Conservation (phyloP, 2,329 filamentous ascomycete species). For the Verticillium albo-atrum region DNA sequence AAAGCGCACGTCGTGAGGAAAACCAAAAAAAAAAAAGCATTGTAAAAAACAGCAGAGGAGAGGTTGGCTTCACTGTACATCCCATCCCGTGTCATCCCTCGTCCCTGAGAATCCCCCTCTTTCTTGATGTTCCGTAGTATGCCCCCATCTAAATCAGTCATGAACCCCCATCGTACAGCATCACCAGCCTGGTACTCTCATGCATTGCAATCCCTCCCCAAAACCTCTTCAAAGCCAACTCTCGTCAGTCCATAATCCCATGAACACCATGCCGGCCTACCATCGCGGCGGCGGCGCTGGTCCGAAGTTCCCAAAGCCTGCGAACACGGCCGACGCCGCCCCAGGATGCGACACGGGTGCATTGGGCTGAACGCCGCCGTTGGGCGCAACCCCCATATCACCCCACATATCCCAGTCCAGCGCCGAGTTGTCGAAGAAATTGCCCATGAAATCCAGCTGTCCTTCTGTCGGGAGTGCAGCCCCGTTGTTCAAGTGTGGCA, state of each 20-base stretch:
- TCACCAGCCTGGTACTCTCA: background rate
- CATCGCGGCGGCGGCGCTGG: slow-evolving; percentile 8
- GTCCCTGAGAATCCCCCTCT: background rate
- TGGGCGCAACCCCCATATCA: slow-evolving; percentile 7
- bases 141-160: background rate
- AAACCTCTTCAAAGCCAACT: background rate
- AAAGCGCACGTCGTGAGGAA: background rate
- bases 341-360: slow-evolving; percentile 2
- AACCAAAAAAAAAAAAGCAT: background rate
- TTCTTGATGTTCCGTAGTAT: background rate
- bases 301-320: slow-evolving; percentile 11
- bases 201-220: no score
- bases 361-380: slow-evolving; percentile 2
- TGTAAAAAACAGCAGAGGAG: background rate
- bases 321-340: slow-evolving; percentile 9
- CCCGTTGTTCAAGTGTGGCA: slow-evolving; percentile 13
- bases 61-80: background rate
- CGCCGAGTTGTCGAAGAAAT: slow-evolving; percentile 36
- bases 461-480: slow-evolving; percentile 13
- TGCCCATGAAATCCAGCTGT: slow-evolving; percentile 37
- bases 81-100: background rate
- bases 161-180: background rate
- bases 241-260: background rate
- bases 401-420: slow-evolving; percentile 44
- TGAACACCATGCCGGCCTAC: background rate